A percentile compares a stretch with the other conserved stretches of the same genome.
These are phyloP conservation scores for Pseudogymnoascus sp. DNA, from an alignment of 2,329 filamentous ascomycete genomes.

Conservation along the genomic window DNA sequence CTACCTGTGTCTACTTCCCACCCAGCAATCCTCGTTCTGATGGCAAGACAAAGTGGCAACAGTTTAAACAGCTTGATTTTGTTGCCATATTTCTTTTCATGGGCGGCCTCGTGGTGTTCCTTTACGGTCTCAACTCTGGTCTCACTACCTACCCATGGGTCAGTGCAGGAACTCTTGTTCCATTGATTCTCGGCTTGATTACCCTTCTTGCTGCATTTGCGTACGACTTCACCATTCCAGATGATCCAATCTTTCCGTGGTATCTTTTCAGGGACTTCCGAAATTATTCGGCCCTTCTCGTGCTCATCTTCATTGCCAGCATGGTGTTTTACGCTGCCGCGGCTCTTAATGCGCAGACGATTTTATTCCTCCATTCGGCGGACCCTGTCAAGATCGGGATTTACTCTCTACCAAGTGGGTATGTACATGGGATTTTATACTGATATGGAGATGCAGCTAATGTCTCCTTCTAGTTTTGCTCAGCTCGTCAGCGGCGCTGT, in stretches of 20 bases:
- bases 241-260: neutral
- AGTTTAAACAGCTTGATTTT: slow-evolving; percentile 28
- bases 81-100: slow-evolving; percentile 9
- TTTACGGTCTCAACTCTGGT: too few species aligned
- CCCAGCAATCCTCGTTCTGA: slow-evolving; percentile 28
- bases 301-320: slow-evolving; percentile 33
- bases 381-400: neutral
- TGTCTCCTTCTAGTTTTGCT: slow-evolving; percentile 9
- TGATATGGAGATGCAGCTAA: neutral
- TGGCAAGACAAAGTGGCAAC: slow-evolving; percentile 26
- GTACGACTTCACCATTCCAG: neutral
- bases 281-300: slow-evolving; percentile 22
- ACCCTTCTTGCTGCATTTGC: neutral
- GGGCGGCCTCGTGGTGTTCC: too few species aligned
- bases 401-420: neutral
- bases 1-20: slow-evolving; percentile 27
- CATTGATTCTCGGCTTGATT: too few species aligned
- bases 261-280: neutral
- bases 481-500: slow-evolving; percentile 17
- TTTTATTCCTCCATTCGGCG: slow-evolving; percentile 13
- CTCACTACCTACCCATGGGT: too few species aligned
- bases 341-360: slow-evolving; percentile 17
- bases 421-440: neutral
- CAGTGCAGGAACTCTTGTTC: too few species aligned
- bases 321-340: slow-evolving; percentile 35